Conservation (phyloP, 345 rosid genomes). For the Salix brachista region DNA sequence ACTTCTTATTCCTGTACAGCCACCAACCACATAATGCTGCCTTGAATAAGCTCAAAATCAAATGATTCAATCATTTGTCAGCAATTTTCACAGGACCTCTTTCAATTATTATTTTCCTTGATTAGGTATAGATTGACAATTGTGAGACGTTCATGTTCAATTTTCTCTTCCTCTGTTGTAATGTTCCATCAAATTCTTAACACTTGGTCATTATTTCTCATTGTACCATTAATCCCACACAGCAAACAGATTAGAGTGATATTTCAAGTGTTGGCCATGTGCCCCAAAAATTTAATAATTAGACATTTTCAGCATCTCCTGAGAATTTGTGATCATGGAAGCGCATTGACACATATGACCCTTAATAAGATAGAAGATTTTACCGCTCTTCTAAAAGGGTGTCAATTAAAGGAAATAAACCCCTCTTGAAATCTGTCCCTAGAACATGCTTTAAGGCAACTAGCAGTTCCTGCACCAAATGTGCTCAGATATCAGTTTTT, state of each 20-base stretch:
- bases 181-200: neutral
- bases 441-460: constrained; percentile 96
- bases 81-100: neutral
- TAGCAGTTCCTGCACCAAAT: constrained; percentile 74
- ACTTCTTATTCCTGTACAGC: neutral
- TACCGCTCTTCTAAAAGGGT: constrained; percentile 94
- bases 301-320: neutral
- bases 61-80: too few relatives aligned
- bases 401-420: constrained; percentile 95
- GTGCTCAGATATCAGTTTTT: constrained; percentile 15
- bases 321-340: neutral
- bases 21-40: neutral
- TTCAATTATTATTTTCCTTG: neutral
- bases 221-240: neutral
- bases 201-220: neutral
- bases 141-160: neutral
- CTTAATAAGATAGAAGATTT: neutral
- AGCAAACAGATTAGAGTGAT: neutral
- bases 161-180: neutral
- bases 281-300: neutral
- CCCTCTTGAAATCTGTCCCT: constrained; percentile 97
- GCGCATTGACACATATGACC: neutral
- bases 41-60: neutral
- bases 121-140: neutral
- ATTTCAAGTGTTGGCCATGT: neutral